These are phyloP conservation scores for Scalesia atractyloides DNA, from an alignment of 129 eudicot genomes.

Conservation along the genomic window DNA sequence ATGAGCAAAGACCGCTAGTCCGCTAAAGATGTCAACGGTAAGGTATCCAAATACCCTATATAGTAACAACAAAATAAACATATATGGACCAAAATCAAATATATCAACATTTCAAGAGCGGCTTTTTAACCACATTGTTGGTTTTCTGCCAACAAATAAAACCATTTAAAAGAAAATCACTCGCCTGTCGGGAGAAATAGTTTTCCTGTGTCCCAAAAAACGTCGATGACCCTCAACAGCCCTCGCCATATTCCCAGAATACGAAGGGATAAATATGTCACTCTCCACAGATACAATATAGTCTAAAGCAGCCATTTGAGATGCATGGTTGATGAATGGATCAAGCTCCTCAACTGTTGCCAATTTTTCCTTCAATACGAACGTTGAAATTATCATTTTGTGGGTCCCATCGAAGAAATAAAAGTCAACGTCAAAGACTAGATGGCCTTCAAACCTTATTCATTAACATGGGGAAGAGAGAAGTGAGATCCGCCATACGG, in stretches of 20 bases:
- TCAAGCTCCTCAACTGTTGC: slow-evolving; percentile 75
- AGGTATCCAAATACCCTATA: not conserved
- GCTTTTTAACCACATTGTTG: not conserved
- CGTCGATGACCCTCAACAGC: slow-evolving; percentile 99
- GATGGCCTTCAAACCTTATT: slow-evolving; percentile 57
- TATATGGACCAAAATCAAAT: not conserved
- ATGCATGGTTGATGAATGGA: slow-evolving; percentile 80
- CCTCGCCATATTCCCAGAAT: slow-evolving; percentile 98
- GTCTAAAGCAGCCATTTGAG: slow-evolving; percentile 97
- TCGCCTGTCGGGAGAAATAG: slow-evolving; percentile 95
- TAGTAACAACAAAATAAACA: slow-evolving; percentile 2
- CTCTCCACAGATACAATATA: slow-evolving; percentile 92
- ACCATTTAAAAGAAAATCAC: not conserved
- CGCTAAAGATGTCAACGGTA: not conserved
- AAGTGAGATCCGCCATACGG: slow-evolving; percentile 65
- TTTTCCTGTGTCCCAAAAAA: slow-evolving; percentile 88
- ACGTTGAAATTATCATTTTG: too few species aligned
- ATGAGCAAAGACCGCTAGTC: not conserved
- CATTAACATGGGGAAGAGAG: slow-evolving; percentile 70
- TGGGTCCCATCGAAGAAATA: not conserved
- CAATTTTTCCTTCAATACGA: slow-evolving; percentile 58
- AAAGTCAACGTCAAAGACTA: slow-evolving; percentile 8
- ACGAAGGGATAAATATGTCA: slow-evolving; percentile 86
- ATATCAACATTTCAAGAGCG: not conserved
- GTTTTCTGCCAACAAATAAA: not conserved